Evolutionary conservation across 2,329 filamentous ascomycete genomes (phyloP), one percentile per base, ranked within the genome.

Genomic region (Cladosporium sp.): DNA sequence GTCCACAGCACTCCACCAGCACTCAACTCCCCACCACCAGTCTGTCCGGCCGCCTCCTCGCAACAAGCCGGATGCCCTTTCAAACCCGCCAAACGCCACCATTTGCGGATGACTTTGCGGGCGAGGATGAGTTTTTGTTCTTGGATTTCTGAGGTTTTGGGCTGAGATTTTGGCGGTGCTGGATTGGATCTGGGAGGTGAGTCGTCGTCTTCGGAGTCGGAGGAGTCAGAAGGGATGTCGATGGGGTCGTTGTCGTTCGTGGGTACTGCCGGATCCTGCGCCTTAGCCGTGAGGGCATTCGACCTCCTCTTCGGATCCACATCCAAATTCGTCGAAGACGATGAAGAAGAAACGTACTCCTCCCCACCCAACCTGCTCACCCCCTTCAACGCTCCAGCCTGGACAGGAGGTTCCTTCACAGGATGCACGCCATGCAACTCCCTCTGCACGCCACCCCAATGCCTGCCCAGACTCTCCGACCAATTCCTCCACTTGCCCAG

Each of bases 401-500:
- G 29, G 32, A 52, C 45, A 20, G 56, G n/a, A n/a, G n/a, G 63
- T 52, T 67, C 60, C 4, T 60, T 52, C 2, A 68, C 61, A 7
- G 62, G 77, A 50, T 80, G 77, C 15, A 59, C 56, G 13, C 70
- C 68, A 58, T 83, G 76, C 40, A 89, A 73, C 18, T 77, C 76
- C 20, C 80, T 73, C 29, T 88, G 83, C 2, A 93, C 82, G 9
- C 69, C 66, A 19, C 73, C 70, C 84, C 88, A 95, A 64, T 76
- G 77, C 1, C 78, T 73, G 12, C 84, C 80, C n/a, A n/a, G n/a
- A n/a, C n/a, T n/a, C n/a, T n/a, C n/a, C n/a, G n/a, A n/a, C 73
- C 87, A 87, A 52, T 83, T 77, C 53, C 80, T 83, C 90, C 90
- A 96, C 61, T 82, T 82, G 15, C 89, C 88, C 20, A 95, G 72